Conservation (phyloP, 1,284 basidiomycete species). For the Malassezia globosa region DNA sequence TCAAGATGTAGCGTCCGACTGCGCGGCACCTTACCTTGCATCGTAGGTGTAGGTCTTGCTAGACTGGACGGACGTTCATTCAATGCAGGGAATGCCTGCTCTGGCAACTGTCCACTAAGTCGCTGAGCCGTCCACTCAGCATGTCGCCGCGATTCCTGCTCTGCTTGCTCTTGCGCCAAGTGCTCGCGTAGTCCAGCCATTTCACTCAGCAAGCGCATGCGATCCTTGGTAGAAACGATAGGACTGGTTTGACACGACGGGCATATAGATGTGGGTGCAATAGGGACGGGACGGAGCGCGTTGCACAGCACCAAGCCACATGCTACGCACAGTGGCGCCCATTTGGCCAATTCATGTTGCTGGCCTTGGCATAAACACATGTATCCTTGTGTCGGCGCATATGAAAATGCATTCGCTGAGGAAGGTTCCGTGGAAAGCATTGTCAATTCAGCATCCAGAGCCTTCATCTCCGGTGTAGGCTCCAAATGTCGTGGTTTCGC, state of each 20-base stretch:
- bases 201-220: slow-evolving; percentile 3
- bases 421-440: slow-evolving; percentile 10
- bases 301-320: slow-evolving; percentile 15
- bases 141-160: slow-evolving; percentile 2
- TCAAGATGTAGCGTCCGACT: slow-evolving; percentile 15
- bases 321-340: slow-evolving; percentile 4
- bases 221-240: slow-evolving; percentile 1
- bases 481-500: slow-evolving; percentile 1
- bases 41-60: not conserved
- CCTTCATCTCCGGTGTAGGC: slow-evolving; percentile 14
- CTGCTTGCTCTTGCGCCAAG: slow-evolving; percentile 7
- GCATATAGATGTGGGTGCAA: slow-evolving; percentile 10
- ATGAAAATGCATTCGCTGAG: not conserved
- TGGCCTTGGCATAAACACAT: slow-evolving; percentile 14
- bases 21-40: not conserved
- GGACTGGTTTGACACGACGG: slow-evolving; percentile 12
- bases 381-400: not conserved
- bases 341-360: slow-evolving; percentile 2
- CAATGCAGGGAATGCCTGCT: slow-evolving; percentile 1
- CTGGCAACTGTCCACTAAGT: not conserved
- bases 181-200: slow-evolving; percentile 7
- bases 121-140: not conserved
- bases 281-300: slow-evolving; percentile 6
- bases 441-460: slow-evolving; percentile 6
- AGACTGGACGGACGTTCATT: not conserved